These are phyloP conservation scores for Trypanosoma cruzi DNA, from an alignment of 208 protist species.

Conservation along the genomic window DNA sequence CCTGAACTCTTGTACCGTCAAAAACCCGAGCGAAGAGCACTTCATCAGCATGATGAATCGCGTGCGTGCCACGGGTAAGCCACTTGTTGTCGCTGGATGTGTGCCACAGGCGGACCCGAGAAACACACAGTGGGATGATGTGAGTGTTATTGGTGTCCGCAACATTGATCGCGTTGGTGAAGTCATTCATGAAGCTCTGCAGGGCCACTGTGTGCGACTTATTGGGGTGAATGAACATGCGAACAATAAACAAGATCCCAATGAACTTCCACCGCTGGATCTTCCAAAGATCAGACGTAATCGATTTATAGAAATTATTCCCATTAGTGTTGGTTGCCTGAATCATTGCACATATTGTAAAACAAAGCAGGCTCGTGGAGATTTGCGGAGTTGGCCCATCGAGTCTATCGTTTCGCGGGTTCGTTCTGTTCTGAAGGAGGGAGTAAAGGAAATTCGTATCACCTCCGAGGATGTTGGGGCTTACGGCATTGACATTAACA, in stretches of 20 bases:
- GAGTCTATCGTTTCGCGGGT: slow-evolving; percentile 54
- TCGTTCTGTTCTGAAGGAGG: slow-evolving; percentile 46
- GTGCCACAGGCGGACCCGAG: slow-evolving; percentile 70
- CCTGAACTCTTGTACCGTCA: slow-evolving; percentile 87
- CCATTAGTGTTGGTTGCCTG: slow-evolving; percentile 84
- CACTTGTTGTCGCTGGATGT: slow-evolving; percentile 70
- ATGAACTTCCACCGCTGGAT: slow-evolving; percentile 51
- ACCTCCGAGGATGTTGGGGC: slow-evolving; percentile 87
- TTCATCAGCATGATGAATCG: slow-evolving; percentile 51
- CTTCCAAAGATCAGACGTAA: slow-evolving; percentile 88
- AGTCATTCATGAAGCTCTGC: slow-evolving; percentile 71
- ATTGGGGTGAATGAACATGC: slow-evolving; percentile 23
- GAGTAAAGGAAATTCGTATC: slow-evolving; percentile 79
- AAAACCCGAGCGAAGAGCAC: slow-evolving; percentile 72
- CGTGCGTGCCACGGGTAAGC: slow-evolving; percentile 32
- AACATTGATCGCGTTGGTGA: slow-evolving; percentile 72
- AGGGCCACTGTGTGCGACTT: slow-evolving; percentile 67
- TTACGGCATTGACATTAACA: slow-evolving; percentile 83
- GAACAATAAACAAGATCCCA: slow-evolving; percentile 2
- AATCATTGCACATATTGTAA: slow-evolving; percentile 93
- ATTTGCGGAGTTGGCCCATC: slow-evolving; percentile 59
- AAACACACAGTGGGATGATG: slow-evolving; percentile 30
- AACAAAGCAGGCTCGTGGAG: slow-evolving; percentile 88
- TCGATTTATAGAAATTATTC: slow-evolving; percentile 84
- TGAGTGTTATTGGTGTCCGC: slow-evolving; percentile 59